These are phyloP conservation scores for Penicillium roqueforti DNA, from an alignment of 495 filamentous ascomycete genomes.

Conservation along the genomic window DNA sequence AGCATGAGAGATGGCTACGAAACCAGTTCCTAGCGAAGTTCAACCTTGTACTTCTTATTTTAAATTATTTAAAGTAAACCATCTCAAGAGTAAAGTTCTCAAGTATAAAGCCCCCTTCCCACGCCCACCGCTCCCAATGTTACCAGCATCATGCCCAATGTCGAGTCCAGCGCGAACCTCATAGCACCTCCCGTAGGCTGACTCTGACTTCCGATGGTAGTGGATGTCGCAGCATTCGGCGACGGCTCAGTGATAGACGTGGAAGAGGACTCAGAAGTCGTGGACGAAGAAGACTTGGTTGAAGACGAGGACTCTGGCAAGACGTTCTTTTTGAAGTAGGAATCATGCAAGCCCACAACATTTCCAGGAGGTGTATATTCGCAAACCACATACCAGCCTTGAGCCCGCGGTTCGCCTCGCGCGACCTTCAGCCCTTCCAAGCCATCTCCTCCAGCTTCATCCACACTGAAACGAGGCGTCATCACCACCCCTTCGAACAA, in stretches of 20 bases:
- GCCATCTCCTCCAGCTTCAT: conserved; percentile 4
- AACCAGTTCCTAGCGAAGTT: conserved; percentile 13
- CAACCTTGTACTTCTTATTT: conserved; percentile 9
- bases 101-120: conserved; percentile 20
- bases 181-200: conserved; percentile 7
- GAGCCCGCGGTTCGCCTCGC: conserved; percentile 21
- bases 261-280: conserved; percentile 9
- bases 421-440: background rate
- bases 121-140: conserved; percentile 13
- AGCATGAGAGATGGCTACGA: conserved; percentile 36
- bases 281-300: conserved; percentile 12
- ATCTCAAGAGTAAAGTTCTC: conserved; percentile 6
- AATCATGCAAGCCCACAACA: conserved; percentile 58
- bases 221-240: background rate
- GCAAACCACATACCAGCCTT: conserved; percentile 74
- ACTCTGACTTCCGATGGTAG: background rate
- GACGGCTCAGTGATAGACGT: background rate
- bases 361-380: conserved; percentile 77
- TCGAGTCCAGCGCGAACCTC: conserved; percentile 1
- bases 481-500: background rate
- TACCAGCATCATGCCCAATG: conserved; percentile 8
- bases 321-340: conserved; percentile 37
- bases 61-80: background rate
- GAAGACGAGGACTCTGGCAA: conserved; percentile 14
- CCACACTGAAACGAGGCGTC: conserved; percentile 1